Base-by-base conservation (phyloP, 2,329 filamentous ascomycete species). In the Monilinia laxa region DNA sequence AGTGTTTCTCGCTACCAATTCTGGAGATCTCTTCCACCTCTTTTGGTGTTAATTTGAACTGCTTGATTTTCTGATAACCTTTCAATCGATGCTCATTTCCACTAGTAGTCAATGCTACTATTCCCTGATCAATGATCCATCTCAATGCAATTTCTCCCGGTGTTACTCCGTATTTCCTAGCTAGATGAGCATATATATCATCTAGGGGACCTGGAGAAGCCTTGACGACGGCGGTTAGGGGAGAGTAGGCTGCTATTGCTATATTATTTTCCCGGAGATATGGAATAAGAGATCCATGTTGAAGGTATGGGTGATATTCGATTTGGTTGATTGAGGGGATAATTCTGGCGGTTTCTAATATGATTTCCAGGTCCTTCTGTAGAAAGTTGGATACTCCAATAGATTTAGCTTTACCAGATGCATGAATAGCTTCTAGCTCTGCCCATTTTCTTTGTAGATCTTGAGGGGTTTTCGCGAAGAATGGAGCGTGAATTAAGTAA, bases 341-440 rank as follows among this genome's bases (percentile, higher is more conserved):
- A 68, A 90, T 76, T 71, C 83, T 84, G 62, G 87, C 87, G 6
- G 86, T 85, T 75, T 83, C 76, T 2, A 89, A 79, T 53, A 88
- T 75, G 3, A 79, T 74, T 75, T 88, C 83, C 25, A 90, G 77
- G 70, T 90, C 80, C 54, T 79, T 74, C 71, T 82, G 79, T 42
- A 85, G 73, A 74, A 90, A 94, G 80, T 94, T 95, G 73, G 88
- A 91, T 18, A 95, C 87, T 62, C 91, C 91, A 71, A 95, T 92
- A 66, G 88, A 86, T 71, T 82, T 84, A 59, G 86, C 87, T 68
- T 85, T 85, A 69, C 89, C 89, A 1, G 85, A 84, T 55, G 84
- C 84, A 75, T 87, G 83, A 81, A 93, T 87, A 40, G 85, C 85
- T 74, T 90, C 86, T 71, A 88, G 75, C 65, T 85, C 81, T 52